Conservation (phyloP, 306 rosid species). For the Adenanthera pavonina region DNA sequence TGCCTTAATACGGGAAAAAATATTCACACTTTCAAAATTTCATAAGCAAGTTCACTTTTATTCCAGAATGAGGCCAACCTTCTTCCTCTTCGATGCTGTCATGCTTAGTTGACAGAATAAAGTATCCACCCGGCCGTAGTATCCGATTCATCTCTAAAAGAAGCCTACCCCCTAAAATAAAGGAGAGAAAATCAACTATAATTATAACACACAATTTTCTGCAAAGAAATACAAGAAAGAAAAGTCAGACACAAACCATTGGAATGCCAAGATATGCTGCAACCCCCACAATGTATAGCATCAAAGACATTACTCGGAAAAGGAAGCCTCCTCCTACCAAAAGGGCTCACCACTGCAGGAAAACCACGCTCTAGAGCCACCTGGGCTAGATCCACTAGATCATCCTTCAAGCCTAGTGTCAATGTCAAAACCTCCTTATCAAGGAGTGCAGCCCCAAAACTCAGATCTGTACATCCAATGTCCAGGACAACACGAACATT, state of each 20-base stretch:
- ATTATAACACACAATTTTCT: constrained; percentile 4
- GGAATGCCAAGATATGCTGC: constrained; percentile 84
- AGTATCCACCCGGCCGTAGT: constrained; percentile 89
- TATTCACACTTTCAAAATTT: not conserved
- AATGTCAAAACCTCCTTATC: constrained; percentile 82
- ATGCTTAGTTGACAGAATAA: constrained; percentile 80
- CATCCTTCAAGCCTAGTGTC: constrained; percentile 88
- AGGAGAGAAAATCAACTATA: constrained; percentile 27
- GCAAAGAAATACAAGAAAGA: constrained; percentile 18
- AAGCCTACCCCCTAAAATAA: constrained; percentile 77
- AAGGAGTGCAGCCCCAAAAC: constrained; percentile 74
- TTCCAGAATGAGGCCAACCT: constrained; percentile 57
- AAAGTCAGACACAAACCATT: constrained; percentile 57
- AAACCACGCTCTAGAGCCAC: constrained; percentile 93
- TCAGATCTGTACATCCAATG: constrained; percentile 77
- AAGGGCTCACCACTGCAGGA: constrained; percentile 75
- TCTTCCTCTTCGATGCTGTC: constrained; percentile 85
- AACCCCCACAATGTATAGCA: constrained; percentile 83
- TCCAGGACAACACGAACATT: constrained; percentile 85
- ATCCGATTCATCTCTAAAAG: constrained; percentile 92
- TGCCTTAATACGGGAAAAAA: constrained; percentile 1
- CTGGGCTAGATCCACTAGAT: constrained; percentile 88
- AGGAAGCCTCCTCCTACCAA: constrained; percentile 80
- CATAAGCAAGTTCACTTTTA: constrained; percentile 25
- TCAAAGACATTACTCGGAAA: constrained; percentile 90